These are phyloP conservation scores for Rhizopogon sp. DNA, from an alignment of 768 basidiomycete genomes.

Conservation along the genomic window DNA sequence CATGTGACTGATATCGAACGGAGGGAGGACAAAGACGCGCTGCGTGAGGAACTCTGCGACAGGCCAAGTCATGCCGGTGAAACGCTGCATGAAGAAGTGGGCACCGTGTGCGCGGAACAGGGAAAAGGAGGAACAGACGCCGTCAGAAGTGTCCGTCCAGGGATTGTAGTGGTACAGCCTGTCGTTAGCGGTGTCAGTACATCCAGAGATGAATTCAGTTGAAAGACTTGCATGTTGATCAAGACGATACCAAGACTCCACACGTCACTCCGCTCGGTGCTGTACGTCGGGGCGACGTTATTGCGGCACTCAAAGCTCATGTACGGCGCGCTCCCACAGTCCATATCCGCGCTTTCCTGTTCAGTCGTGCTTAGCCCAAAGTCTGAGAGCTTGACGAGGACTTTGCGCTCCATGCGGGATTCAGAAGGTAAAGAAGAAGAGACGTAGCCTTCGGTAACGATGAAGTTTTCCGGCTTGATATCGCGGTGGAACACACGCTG, in stretches of 20 bases:
- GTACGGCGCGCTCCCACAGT: conserved; percentile 97
- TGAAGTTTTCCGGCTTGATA: conserved; percentile 99
- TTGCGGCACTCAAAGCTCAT: conserved; percentile 99
- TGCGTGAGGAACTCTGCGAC: conserved; percentile 87
- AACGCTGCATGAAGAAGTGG: conserved; percentile 85
- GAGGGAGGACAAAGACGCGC: conserved; percentile 77
- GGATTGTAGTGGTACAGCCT: conserved; percentile 98
- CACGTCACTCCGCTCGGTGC: conserved; percentile 92
- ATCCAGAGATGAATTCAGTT: neutral
- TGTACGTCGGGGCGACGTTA: conserved; percentile 92
- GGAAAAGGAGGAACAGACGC: conserved; percentile 77
- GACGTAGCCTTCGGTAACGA: conserved; percentile 78
- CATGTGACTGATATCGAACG: conserved; percentile 37
- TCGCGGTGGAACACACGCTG: conserved; percentile 92
- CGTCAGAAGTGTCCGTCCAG: conserved; percentile 91
- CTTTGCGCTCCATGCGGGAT: conserved; percentile 71
- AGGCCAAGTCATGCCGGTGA: conserved; percentile 80
- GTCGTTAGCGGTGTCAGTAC: conserved; percentile 5
- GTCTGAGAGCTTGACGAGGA: conserved; percentile 94
- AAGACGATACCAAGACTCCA: conserved; percentile 99
- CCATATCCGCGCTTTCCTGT: conserved; percentile 87
- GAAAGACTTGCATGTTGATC: conserved; percentile 81
- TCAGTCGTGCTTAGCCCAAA: conserved; percentile 95
- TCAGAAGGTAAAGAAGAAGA: conserved; percentile 33
- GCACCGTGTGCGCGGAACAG: conserved; percentile 74